Base-by-base conservation (phyloP, 2,329 filamentous ascomycete species). In the Trichoderma lentiforme region DNA sequence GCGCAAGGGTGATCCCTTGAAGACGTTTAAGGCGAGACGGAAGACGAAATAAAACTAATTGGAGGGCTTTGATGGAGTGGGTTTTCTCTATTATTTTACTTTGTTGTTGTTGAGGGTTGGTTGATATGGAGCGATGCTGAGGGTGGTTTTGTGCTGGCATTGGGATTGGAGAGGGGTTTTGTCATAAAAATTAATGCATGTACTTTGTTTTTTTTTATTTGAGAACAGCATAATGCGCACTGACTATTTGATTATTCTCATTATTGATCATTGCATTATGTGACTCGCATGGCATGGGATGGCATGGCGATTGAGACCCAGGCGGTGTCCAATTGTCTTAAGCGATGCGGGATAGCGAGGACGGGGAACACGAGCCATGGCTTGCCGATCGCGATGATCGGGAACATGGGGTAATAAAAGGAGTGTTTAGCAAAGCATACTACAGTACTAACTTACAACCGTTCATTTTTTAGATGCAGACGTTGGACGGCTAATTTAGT, bases 1-100 rank as follows among this genome's bases (percentile, higher is more conserved):
- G n/a, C 88, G 90, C 77, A 95, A 91, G 81, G 84, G 88, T 67
- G 94, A 98, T 84, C 95, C 95, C 7, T 84, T 98, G 79, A 97
- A 95, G 85, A 95, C 92, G 9, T 96, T 98, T 81, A 97, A 93
- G 81, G 88, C 88, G 28, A 84, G 87, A 76, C 81, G 84, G 69
- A 88, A 85, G 81, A 81, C 78, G 68, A 82, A 80, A 73, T 81
- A 32, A 70, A 82, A 80, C 73, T 81, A 32, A 70, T 24, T 1
- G 43, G 18, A 9, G 18, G 24, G 47, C 1, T 12, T 58, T 58
- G 28, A 58, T 58, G 56, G 2, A n/a, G 43, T 51, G n/a, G 21
- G 18, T 7, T 30, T 12, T 15, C 21, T 24, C 47, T 43, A 4
- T 24, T 9, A 26, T 24, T 34, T 6, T 53, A 26, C 24, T 28